Evolutionary conservation across 805 yeast genomes (phyloP).

Genomic region (Starmerella sp.): DNA sequence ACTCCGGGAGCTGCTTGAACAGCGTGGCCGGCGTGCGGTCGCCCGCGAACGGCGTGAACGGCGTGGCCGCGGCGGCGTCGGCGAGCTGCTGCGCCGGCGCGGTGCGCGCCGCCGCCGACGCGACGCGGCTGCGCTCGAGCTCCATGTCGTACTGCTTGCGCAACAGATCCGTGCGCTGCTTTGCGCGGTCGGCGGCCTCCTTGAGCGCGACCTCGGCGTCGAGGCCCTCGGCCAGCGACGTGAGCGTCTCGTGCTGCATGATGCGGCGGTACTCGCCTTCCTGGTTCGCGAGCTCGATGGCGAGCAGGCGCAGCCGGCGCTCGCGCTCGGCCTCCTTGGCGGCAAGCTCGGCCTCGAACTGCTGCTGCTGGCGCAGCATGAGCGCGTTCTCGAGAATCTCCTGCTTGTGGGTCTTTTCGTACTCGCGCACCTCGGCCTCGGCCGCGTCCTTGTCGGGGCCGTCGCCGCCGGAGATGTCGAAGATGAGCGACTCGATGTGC

Average conservation of each 20-base stretch:
- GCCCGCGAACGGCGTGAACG: slow-evolving; percentile 92
- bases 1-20: slow-evolving; percentile 39
- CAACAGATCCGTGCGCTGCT: slow-evolving; percentile 55
- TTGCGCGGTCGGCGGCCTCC: slow-evolving; percentile 41
- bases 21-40: slow-evolving; percentile 51
- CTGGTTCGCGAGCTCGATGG: slow-evolving; percentile 52
- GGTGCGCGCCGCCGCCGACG: slow-evolving; percentile 20
- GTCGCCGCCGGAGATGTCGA: slow-evolving; percentile 58
- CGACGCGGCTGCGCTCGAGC: slow-evolving; percentile 26
- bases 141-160: slow-evolving; percentile 44
- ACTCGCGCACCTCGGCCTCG: slow-evolving; percentile 40
- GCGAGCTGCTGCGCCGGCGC: slow-evolving; percentile 15
- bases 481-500: slow-evolving; percentile 67
- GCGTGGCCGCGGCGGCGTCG: slow-evolving; percentile 30
- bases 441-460: slow-evolving; percentile 61
- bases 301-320: slow-evolving; percentile 38
- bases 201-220: slow-evolving; percentile 41
- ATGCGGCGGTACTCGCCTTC: slow-evolving; percentile 33
- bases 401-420: slow-evolving; percentile 59
- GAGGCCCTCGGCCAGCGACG: slow-evolving; percentile 38
- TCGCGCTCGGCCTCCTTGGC: slow-evolving; percentile 61
- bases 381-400: slow-evolving; percentile 67
- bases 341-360: slow-evolving; percentile 49
- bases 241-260: slow-evolving; percentile 47
- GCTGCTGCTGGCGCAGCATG: slow-evolving; percentile 59